Base-by-base conservation (phyloP, 192 early-diverging fungal genomes). In the Coemansia sp. region DNA sequence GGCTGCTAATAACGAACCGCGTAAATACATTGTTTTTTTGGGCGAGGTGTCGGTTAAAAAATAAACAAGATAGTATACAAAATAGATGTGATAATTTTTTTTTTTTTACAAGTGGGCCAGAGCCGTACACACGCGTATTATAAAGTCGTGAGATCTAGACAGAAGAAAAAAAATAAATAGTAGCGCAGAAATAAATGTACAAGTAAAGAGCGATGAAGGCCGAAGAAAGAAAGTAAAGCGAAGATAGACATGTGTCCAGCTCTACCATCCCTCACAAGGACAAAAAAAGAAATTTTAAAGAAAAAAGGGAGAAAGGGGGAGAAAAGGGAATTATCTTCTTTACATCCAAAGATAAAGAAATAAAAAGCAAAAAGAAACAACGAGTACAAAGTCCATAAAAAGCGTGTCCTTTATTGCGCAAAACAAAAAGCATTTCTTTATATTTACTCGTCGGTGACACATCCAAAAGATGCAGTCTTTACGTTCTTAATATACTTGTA, bases 401-500 rank as follows among this genome's bases (percentile, higher is more conserved):
- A 61, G 34, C 34, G 55, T 33, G 27, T 31, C 29, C 24, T 52
- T 24, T 24, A 24, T 52, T 24, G 9, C 27, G 20, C 41, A 62
- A 40, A 61, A 33, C 13, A 50, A 61, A 33, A 24, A 50, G 43
- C 39, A 34, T 2, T 15, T 22, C 10, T 36, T 13, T 31, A 34
- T 2, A 12, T 10, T 11, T 88, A 92, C 78, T 92, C 93, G 79
- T 95, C 94, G 44, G 94, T 95, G 40, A 95, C 93, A 76, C 93
- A 94, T 44, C 94, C 94, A 53, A 89, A 88, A 15, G 87, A 89
- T 16, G 94, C 92, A 50, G 88, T 84, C 81, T 89, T 92, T 44
- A 95, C 94, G 66, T 68, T 89, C 82, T 93, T 93, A 73, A 97
- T 94, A 72, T 96, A 99, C 88, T 98, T 96, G 74, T 88, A 91